Evolutionary conservation across 177 flowering plant species (phyloP).

Genomic region (Vitis hybrid): DNA sequence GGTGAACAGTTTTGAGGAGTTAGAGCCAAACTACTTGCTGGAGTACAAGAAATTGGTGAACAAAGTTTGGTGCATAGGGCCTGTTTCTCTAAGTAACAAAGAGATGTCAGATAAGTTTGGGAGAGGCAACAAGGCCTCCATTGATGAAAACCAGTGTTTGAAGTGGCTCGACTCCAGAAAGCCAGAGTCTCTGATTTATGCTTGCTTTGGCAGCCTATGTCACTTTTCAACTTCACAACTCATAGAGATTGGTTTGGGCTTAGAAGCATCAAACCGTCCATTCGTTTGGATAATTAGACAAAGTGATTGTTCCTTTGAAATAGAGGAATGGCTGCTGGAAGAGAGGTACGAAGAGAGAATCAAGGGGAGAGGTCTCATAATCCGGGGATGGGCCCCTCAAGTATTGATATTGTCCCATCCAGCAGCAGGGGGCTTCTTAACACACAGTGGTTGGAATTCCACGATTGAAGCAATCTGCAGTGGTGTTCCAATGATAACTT

Average conservation of each 20-base stretch:
- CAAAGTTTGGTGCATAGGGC: conserved; percentile 25
- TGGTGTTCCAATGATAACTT: conserved; percentile 11
- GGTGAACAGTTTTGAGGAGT: conserved; percentile 10
- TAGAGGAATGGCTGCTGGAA: conserved; percentile 18
- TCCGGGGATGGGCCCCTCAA: conserved; percentile 30
- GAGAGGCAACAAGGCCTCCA: conserved; percentile 10
- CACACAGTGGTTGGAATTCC: no score
- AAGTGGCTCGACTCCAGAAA: conserved; percentile 14
- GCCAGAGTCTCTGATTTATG: neutral
- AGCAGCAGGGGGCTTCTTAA: conserved; percentile 19
- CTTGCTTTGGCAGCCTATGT: neutral
- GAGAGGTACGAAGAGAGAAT: conserved; percentile 13
- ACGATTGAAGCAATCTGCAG: conserved; percentile 1
- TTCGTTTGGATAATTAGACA: conserved; percentile 20
- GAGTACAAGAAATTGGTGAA: neutral
- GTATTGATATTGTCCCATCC: conserved; percentile 17
- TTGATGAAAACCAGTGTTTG: conserved; percentile 1
- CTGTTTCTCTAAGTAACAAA: conserved; percentile 17
- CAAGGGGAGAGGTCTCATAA: conserved; percentile 16
- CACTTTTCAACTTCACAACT: conserved; percentile 1
- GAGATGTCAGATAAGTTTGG: neutral
- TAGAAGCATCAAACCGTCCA: conserved; percentile 18
- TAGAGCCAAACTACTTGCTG: conserved; percentile 2
- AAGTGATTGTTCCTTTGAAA: neutral
- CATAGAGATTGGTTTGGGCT: conserved; percentile 17